phyloP scores from a whole-genome alignment of 164 flowering plant genomes.

The Echeveria elegans region DNA sequence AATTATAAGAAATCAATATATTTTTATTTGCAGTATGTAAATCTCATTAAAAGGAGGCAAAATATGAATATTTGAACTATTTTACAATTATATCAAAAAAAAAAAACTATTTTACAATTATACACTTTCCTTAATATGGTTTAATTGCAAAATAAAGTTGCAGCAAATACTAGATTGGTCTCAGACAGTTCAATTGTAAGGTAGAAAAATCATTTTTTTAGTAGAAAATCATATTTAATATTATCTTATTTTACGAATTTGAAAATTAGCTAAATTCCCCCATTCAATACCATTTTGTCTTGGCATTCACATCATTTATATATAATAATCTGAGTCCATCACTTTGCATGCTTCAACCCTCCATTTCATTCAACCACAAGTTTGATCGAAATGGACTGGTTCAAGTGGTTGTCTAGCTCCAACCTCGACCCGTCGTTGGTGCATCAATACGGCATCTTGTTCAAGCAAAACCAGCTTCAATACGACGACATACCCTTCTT shows the following conservation, averaged over 20 bases:
- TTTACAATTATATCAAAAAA: no score
- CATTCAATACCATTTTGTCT: neutral
- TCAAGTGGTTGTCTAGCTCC: slow-evolving; percentile 54
- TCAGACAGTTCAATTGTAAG: no score
- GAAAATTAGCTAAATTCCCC: neutral
- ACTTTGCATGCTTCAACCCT: neutral
- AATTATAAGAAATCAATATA: no score
- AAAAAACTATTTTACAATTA: no score
- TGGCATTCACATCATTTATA: neutral
- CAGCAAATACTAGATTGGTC: no score
- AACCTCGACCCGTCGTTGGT: slow-evolving; percentile 43
- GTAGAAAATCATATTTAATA: neutral
- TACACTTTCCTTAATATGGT: neutral
- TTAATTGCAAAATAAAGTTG: no score
- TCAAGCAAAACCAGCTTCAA: slow-evolving; percentile 54
- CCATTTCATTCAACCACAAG: neutral
- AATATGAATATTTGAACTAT: no score
- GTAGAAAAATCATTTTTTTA: no score
- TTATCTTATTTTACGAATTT: neutral
- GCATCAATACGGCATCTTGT: slow-evolving; percentile 44
- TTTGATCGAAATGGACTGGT: slow-evolving; percentile 48
- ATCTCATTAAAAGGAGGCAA: no score
- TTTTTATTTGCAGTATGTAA: no score
- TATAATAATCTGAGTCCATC: neutral
- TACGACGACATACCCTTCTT: slow-evolving; percentile 46